These are phyloP conservation scores for Lodderomyces margitis DNA, from an alignment of 1,139 yeast species.

Conservation along the genomic window DNA sequence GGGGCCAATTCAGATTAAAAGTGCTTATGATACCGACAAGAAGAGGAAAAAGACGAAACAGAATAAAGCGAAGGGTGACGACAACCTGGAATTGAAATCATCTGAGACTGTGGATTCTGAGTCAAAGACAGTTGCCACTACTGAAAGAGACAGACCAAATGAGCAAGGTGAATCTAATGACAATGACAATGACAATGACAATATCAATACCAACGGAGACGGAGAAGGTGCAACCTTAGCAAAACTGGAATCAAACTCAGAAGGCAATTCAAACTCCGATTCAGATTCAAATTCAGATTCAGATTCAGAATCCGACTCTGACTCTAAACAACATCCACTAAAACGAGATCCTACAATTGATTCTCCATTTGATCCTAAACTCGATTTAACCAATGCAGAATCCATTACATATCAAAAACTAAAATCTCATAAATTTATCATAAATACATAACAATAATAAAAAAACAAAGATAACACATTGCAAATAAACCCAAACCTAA, in stretches of 20 bases:
- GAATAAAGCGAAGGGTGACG: not conserved
- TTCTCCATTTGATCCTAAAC: slow-evolving; percentile 27
- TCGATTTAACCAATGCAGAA: slow-evolving; percentile 22
- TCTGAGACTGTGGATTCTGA: slow-evolving; percentile 8
- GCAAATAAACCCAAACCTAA: not conserved
- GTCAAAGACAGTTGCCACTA: slow-evolving; percentile 9
- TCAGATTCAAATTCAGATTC: slow-evolving; percentile 7
- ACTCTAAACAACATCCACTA: slow-evolving; percentile 7
- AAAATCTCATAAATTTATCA: slow-evolving; percentile 8
- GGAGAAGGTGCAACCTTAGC: slow-evolving; percentile 11
- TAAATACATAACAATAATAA: slow-evolving; percentile 3
- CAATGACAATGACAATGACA: slow-evolving; percentile 8
- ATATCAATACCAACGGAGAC: slow-evolving; percentile 9
- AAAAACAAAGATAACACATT: not conserved
- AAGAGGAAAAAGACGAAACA: slow-evolving; percentile 9
- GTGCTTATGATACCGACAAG: slow-evolving; percentile 46
- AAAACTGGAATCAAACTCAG: slow-evolving; percentile 7
- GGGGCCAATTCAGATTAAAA: slow-evolving; percentile 39
- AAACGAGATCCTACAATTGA: slow-evolving; percentile 25
- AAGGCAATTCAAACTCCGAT: slow-evolving; percentile 9
- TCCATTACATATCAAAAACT: slow-evolving; percentile 10
- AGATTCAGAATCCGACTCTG: slow-evolving; percentile 12
- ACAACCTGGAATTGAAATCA: slow-evolving; percentile 9
- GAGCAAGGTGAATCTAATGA: not conserved
- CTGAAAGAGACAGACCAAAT: slow-evolving; percentile 9